Evolutionary conservation across 257 asterid species (phyloP).

Genomic region (Phtheirospermum japonicum): DNA sequence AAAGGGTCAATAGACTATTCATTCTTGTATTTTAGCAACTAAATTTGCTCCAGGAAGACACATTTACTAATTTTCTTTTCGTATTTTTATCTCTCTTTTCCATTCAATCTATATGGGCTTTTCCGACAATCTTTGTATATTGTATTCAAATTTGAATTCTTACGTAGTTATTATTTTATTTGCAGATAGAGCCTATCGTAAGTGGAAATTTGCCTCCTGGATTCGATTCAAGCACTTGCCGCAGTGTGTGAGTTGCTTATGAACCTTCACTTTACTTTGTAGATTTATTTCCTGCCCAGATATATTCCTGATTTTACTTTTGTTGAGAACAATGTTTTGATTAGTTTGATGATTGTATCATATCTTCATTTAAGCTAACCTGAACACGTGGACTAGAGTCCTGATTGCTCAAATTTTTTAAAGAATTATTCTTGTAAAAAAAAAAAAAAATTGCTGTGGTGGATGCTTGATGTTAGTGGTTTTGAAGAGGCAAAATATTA

Average conservation of each 20-base stretch:
- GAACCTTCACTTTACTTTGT: constrained; percentile 14
- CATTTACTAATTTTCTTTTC: background rate
- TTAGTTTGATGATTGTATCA: constrained; percentile 1
- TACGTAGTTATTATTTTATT: constrained; percentile 26
- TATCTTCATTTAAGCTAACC: constrained; percentile 1
- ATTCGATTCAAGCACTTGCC: constrained; percentile 81
- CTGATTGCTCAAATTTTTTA: background rate
- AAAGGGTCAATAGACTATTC: no score
- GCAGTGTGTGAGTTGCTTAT: constrained; percentile 80
- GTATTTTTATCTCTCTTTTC: background rate
- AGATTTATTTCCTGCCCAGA: constrained; percentile 7
- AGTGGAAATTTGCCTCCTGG: constrained; percentile 93
- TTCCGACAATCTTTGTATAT: constrained; percentile 5
- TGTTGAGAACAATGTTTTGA: background rate
- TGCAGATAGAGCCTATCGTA: constrained; percentile 87
- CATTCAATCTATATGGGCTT: no score
- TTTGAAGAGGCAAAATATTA: constrained; percentile 4
- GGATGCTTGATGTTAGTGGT: constrained; percentile 1
- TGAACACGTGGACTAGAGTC: background rate
- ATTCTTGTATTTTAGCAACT: background rate
- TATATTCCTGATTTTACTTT: background rate
- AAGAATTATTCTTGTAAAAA: background rate
- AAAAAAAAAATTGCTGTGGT: background rate
- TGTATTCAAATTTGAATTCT: constrained; percentile 13
- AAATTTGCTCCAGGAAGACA: background rate